Evolutionary conservation across 371 early-diverging fungal genomes (phyloP).

Genomic region (Mortierella sp.): DNA sequence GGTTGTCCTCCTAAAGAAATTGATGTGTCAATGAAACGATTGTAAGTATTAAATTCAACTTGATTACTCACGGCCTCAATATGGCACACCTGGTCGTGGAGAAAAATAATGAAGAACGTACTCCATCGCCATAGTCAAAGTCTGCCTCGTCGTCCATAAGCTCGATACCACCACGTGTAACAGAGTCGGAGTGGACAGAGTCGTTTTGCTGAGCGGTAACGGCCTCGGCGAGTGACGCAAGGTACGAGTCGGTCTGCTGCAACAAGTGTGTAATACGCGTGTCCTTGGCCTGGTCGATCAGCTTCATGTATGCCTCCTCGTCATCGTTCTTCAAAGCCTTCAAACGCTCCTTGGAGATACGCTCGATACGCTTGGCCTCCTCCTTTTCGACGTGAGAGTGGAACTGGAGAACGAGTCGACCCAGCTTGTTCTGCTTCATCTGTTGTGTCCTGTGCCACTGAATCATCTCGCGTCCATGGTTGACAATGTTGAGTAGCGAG

Average conservation of each 20-base stretch:
- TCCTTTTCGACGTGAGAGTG: slow-evolving; percentile 90
- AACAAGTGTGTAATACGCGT: slow-evolving; percentile 92
- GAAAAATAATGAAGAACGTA: slow-evolving; percentile 9
- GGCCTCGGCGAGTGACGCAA: slow-evolving; percentile 83
- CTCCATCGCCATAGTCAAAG: slow-evolving; percentile 63
- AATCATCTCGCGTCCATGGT: slow-evolving; percentile 82
- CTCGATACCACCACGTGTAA: slow-evolving; percentile 59
- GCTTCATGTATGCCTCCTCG: slow-evolving; percentile 95
- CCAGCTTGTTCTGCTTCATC: slow-evolving; percentile 78
- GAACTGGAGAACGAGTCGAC: slow-evolving; percentile 80
- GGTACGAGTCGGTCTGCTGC: slow-evolving; percentile 89
- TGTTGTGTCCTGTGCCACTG: slow-evolving; percentile 81
- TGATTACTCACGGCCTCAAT: not conserved
- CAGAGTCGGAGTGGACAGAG: slow-evolving; percentile 61
- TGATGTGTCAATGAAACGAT: not conserved
- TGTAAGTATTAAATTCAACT: not conserved
- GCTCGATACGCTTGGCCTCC: slow-evolving; percentile 87
- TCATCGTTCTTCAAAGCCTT: slow-evolving; percentile 94
- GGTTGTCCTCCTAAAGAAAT: slow-evolving; percentile 55
- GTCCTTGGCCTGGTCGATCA: slow-evolving; percentile 95
- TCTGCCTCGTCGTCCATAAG: slow-evolving; percentile 67
- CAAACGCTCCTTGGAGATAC: slow-evolving; percentile 92
- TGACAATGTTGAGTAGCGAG: slow-evolving; percentile 78
- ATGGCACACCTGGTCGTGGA: not conserved
- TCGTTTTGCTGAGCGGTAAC: slow-evolving; percentile 86